phyloP scores from a whole-genome alignment of 2,329 filamentous ascomycete species.

The Westerdykella aurantiaca region DNA sequence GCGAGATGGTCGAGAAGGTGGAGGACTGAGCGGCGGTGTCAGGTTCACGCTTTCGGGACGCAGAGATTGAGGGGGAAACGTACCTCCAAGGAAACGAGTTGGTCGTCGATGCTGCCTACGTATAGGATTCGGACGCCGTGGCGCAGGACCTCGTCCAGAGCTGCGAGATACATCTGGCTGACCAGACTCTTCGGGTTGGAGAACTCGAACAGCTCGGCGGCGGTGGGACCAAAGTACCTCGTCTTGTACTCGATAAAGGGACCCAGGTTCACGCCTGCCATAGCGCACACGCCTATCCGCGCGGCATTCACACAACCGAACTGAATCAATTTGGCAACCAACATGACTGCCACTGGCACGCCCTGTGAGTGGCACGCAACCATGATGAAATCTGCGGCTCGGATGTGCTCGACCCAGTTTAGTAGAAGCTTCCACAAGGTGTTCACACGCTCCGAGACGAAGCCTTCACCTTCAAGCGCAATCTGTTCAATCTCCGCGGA shows the following conservation, averaged over 20 bases:
- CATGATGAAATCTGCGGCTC: constrained; percentile 79
- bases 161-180: constrained; percentile 71
- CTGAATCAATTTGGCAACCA: constrained; percentile 86
- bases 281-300: constrained; percentile 77
- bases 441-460: constrained; percentile 81
- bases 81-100: constrained; percentile 87
- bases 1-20: constrained; percentile 74
- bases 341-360: constrained; percentile 86
- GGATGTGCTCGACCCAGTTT: constrained; percentile 90
- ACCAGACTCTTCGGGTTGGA: constrained; percentile 74
- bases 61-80: not conserved
- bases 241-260: constrained; percentile 91
- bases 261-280: constrained; percentile 88
- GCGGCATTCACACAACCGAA: constrained; percentile 74
- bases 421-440: constrained; percentile 90
- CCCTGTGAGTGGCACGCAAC: constrained; percentile 95
- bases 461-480: constrained; percentile 88
- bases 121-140: constrained; percentile 81
- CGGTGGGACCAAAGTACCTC: constrained; percentile 80
- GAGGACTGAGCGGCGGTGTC: constrained; percentile 55
- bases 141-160: constrained; percentile 66
- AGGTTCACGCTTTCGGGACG: not conserved
- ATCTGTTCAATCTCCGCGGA: constrained; percentile 85
- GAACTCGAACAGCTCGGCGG: constrained; percentile 94
- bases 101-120: constrained; percentile 92